Evolutionary conservation across 2,329 filamentous ascomycete species (phyloP), one percentile per base, ranked within the genome.

Genomic region (Westerdykella sp.): DNA sequence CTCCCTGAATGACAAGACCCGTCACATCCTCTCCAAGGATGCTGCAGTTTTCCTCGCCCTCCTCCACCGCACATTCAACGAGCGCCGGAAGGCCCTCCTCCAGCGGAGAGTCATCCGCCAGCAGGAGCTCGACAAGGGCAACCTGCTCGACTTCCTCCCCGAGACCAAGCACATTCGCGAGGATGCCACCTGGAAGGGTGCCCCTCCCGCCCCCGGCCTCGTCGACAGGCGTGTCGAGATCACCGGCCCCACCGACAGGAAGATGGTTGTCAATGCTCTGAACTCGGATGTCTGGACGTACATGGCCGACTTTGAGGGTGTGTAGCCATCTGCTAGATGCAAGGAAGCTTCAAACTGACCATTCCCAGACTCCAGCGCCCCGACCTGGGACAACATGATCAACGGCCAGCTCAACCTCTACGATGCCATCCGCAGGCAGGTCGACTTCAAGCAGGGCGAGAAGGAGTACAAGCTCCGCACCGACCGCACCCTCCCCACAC

Each of bases 341-440:
- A 37, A 28, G 7, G 25, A 28, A 28, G 7, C 3, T 10, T 12
- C 25, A 12, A 10, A 23, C 49, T 60, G 32, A 62, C 44, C 37
- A 14, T 6, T 10, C 25, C 13, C 59, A 95, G 90, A 97, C 69
- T 95, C 93, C 6, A 93, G 79, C 63, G 90, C 93, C 18, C 93
- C 93, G 18, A 96, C 93, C 35, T 98, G 93, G 93, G 89, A 95
- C 55, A 97, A 97, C 75, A 97, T 97, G 90, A 84, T 97, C 75
- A 95, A 93, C 57, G 93, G 93, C 51, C 93, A 98, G 72, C 83
- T 96, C 55, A 98, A 97, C 75, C 80, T 98, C 45, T 94, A 96
- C 75, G 93, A 97, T 62, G 93, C 90, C 55, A 89, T 95, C 65
- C 87, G 93, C 62, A 84, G 81, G 57, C 86, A 96, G 72, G 82